Base-by-base conservation (phyloP, 768 basidiomycete genomes). In the Termitomyces sp. region DNA sequence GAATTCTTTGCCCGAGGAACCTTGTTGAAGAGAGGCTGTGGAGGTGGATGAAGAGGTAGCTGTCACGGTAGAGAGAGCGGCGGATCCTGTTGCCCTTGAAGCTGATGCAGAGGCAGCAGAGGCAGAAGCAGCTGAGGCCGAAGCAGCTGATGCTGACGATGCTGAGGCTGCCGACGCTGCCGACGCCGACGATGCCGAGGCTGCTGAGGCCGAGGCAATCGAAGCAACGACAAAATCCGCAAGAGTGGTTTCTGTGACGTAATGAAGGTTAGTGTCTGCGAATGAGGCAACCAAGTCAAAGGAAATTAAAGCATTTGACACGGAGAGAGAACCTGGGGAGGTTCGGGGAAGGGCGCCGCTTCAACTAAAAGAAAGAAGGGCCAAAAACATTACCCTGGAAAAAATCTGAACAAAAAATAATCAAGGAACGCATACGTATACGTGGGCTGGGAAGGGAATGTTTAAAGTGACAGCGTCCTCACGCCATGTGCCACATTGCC, bases 161-260 rank as follows among this genome's bases (percentile, higher is more conserved):
- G 69, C 67, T 16, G 79, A 71, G 3, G 72, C 69, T 1, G 79
- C 77, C 4, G 81, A 73, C 1, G 79, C 78, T 56, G 83, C 73
- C 16, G 85, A 83, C 2, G 83, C 73, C 12, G 80, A 78, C 9
- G 81, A 70, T 22, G 74, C 69, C 15, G 71, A 71, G 0, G 80
- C 74, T 16, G 71, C 68, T 22, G 71, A 71, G 0, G 80, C 74
- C 8, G 74, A 71, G 15, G 68, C 77, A 62, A 86, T 79, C 16
- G 89, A 84, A 4, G 88, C 74, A 24, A 80, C 70, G 13, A 92
- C 84, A 4, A 84, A 85, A 69, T 90, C 87, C 33, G 88, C 83
- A 62, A 83, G 84, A 4, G 89, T 88, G n/a, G 91, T 91, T 79
- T 92, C 90, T 91, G 64, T 49, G 57, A 56, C 51, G 45, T 35